Evolutionary conservation across 2,329 filamentous ascomycete species (phyloP).

Genomic region (Penicillium sclerotigenum): DNA sequence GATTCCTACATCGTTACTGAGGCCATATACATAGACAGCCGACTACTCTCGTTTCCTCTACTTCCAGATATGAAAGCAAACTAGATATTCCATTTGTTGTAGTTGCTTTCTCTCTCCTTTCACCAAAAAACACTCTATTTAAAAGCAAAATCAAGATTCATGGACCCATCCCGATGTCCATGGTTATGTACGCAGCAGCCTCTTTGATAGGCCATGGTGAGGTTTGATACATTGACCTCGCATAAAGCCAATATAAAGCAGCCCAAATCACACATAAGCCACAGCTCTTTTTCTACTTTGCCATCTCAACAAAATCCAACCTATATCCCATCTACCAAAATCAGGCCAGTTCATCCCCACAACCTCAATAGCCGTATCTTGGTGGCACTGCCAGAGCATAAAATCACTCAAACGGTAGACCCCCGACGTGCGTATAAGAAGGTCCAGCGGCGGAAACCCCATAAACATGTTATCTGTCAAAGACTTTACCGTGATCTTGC

Average conservation of each 20-base stretch:
- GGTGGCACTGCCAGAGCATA: slow-evolving; percentile 3
- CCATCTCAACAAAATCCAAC: not conserved
- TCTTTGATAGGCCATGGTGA: too few relatives aligned
- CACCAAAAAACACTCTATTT: too few relatives aligned
- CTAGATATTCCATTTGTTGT: too few relatives aligned
- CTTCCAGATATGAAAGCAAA: too few relatives aligned
- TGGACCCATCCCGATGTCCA: too few relatives aligned
- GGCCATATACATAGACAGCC: too few relatives aligned
- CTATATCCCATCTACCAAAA: not conserved
- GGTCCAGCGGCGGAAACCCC: not conserved
- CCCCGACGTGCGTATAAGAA: not conserved
- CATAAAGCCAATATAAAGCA: not conserved
- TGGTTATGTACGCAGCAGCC: too few relatives aligned
- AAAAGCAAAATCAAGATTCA: too few relatives aligned
- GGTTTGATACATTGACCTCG: not conserved
- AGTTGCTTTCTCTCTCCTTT: too few relatives aligned
- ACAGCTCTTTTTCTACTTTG: not conserved
- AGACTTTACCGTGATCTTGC: not conserved
- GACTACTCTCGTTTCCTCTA: not conserved
- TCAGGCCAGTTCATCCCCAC: not conserved
- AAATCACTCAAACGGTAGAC: not conserved
- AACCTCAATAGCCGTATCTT: not conserved
- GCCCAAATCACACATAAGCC: not conserved
- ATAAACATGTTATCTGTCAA: not conserved
- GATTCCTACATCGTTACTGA: too few relatives aligned